These are phyloP conservation scores for Vitis rotundifolia DNA, from an alignment of 164 flowering plant species.

Conservation along the genomic window DNA sequence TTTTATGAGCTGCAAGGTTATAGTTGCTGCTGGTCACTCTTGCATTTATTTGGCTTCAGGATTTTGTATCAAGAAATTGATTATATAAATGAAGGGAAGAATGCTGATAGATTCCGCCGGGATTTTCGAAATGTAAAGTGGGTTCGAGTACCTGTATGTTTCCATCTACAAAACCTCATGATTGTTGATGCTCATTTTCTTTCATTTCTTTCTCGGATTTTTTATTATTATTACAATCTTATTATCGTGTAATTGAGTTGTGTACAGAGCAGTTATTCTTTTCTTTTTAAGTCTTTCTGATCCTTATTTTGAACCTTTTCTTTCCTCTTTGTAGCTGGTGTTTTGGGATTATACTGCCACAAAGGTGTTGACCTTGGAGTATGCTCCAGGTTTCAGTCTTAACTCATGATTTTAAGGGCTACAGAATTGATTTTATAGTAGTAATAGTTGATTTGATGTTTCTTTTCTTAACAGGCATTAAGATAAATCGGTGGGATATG, in stretches of 20 bases:
- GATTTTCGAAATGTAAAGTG: constrained; percentile 95
- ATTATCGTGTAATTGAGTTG: too few species aligned
- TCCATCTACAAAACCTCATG: constrained; percentile 24
- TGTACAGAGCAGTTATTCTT: neutral
- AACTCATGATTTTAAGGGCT: neutral
- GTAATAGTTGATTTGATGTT: constrained; percentile 3
- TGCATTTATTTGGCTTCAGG: constrained; percentile 43
- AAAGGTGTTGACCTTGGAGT: constrained; percentile 93
- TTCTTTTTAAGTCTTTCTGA: neutral
- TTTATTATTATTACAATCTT: too few species aligned
- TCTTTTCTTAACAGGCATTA: constrained; percentile 53
- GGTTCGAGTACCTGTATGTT: constrained; percentile 98
- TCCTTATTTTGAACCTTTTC: constrained; percentile 4
- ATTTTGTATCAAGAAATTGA: constrained; percentile 96
- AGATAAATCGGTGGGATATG: constrained; percentile 63
- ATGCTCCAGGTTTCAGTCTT: constrained; percentile 75
- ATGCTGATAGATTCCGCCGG: constrained; percentile 92
- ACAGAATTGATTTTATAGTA: too few species aligned
- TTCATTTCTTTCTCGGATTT: too few species aligned
- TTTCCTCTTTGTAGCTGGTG: constrained; percentile 51
- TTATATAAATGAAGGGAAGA: constrained; percentile 95
- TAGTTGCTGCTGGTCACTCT: neutral
- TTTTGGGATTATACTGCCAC: constrained; percentile 89
- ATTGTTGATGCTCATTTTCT: neutral
- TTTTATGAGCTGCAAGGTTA: too few species aligned